Conservation (phyloP, 2,329 filamentous ascomycete genomes). For the Fusarium pininemorale region DNA sequence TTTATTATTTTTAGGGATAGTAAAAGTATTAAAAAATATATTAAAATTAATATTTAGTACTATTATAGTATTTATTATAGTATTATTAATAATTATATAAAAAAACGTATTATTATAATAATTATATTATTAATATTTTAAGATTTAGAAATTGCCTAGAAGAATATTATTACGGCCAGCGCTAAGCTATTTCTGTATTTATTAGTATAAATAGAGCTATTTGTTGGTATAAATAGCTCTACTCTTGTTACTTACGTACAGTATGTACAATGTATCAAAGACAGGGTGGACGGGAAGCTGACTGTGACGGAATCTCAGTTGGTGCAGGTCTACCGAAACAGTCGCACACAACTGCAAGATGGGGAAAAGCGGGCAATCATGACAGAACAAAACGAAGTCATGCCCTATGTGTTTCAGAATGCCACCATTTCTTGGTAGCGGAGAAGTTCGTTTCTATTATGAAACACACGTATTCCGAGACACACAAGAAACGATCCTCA, state of each 20-base stretch:
- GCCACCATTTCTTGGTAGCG: constrained; percentile 21
- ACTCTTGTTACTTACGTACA: background rate
- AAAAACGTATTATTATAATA: too few species aligned
- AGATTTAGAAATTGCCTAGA: too few species aligned
- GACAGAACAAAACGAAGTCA: constrained; percentile 3
- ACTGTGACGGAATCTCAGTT: background rate
- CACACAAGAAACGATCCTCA: constrained; percentile 11
- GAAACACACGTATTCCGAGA: constrained; percentile 38
- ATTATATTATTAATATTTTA: too few species aligned
- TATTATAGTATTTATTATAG: too few species aligned
- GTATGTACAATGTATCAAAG: constrained; percentile 3
- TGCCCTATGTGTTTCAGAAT: constrained; percentile 9
- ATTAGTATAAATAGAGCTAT: too few species aligned
- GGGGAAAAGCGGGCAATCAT: constrained; percentile 14
- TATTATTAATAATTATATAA: too few species aligned
- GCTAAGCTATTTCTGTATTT: too few species aligned
- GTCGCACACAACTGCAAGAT: background rate
- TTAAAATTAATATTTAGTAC: too few species aligned
- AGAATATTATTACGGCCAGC: too few species aligned
- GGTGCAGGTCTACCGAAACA: background rate
- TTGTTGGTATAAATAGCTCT: too few species aligned
- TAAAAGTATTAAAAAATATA: too few species aligned
- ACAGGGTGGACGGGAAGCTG: constrained; percentile 2
- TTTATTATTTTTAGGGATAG: too few species aligned
- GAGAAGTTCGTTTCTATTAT: constrained; percentile 31